phyloP scores from a whole-genome alignment of 176 grass and related monocot species.

The Phyllostachys edulis region DNA sequence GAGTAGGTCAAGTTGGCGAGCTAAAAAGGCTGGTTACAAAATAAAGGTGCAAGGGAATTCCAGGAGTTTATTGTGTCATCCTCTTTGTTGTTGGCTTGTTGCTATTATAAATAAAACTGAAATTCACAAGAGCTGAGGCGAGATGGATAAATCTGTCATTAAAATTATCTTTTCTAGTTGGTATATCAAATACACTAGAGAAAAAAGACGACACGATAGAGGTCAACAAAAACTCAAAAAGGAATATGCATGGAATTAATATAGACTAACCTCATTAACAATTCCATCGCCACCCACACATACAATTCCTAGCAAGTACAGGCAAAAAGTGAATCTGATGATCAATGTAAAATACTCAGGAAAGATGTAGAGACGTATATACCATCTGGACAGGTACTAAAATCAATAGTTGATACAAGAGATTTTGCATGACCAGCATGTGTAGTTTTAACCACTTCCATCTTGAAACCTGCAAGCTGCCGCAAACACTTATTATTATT shows the following conservation, averaged over 20 bases:
- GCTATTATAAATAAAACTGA: background rate
- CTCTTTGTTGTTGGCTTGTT: background rate
- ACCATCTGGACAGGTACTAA: constrained; percentile 93
- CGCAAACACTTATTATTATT: constrained; percentile 40
- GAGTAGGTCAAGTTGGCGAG: background rate
- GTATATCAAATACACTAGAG: constrained; percentile 11
- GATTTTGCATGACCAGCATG: constrained; percentile 96
- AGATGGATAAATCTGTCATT: constrained; percentile 2
- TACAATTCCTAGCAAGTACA: constrained; percentile 75
- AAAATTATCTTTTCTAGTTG: background rate
- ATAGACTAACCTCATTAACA: constrained; percentile 88
- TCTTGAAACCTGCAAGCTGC: constrained; percentile 99
- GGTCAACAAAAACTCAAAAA: background rate
- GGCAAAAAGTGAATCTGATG: constrained; percentile 37
- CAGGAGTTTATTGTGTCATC: background rate
- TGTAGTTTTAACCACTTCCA: constrained; percentile 92
- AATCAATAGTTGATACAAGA: constrained; percentile 81
- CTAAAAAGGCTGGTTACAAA: constrained; percentile 21
- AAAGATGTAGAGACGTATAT: constrained; percentile 45
- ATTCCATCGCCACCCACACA: constrained; percentile 98
- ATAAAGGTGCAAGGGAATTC: constrained; percentile 6
- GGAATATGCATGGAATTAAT: constrained; percentile 10
- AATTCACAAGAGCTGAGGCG: background rate
- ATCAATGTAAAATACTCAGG: constrained; percentile 28
- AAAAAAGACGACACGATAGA: background rate